A percentile compares a stretch with the other conserved stretches of the same genome.
Evolutionary conservation across 495 filamentous ascomycete genomes (phyloP).

Genomic region (Penicillium dipodomyicola): DNA sequence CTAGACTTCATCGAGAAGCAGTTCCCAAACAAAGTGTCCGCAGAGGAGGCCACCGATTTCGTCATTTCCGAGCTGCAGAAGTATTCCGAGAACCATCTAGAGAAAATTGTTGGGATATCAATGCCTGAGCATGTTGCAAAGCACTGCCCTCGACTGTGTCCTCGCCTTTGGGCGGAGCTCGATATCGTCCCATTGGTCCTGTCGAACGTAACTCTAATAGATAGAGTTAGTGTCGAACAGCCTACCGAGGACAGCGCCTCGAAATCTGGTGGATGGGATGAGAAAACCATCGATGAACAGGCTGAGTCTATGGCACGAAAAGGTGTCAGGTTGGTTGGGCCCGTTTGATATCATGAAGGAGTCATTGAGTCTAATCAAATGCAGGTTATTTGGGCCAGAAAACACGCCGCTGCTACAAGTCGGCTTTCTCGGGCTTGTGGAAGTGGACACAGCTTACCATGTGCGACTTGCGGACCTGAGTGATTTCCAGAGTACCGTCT

Average conservation of each 20-base stretch:
- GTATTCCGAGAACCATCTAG: conserved; percentile 60
- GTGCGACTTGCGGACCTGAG: conserved; percentile 59
- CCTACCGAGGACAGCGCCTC: neutral
- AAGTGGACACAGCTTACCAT: conserved; percentile 66
- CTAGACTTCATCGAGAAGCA: conserved; percentile 68
- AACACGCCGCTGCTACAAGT: conserved; percentile 72
- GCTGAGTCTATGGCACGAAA: conserved; percentile 84
- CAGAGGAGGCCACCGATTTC: conserved; percentile 50
- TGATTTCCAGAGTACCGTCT: conserved; percentile 64
- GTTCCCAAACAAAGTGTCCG: conserved; percentile 32
- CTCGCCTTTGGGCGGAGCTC: conserved; percentile 75
- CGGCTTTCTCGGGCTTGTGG: conserved; percentile 69
- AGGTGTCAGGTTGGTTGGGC: conserved; percentile 60
- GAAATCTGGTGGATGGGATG: conserved; percentile 37
- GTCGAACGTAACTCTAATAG: conserved; percentile 24
- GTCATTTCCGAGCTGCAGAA: conserved; percentile 50
- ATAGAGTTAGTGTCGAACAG: conserved; percentile 17
- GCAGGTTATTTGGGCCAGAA: conserved; percentile 73
- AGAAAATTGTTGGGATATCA: conserved; percentile 63
- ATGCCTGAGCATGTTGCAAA: conserved; percentile 47
- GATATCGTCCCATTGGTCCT: conserved; percentile 72
- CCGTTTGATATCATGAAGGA: conserved; percentile 1
- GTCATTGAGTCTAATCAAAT: conserved; percentile 8
- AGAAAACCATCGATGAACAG: conserved; percentile 71
- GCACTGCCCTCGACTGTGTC: conserved; percentile 56